phyloP scores from a whole-genome alignment of 495 filamentous ascomycete species.

The Trichoderma parareesei region DNA sequence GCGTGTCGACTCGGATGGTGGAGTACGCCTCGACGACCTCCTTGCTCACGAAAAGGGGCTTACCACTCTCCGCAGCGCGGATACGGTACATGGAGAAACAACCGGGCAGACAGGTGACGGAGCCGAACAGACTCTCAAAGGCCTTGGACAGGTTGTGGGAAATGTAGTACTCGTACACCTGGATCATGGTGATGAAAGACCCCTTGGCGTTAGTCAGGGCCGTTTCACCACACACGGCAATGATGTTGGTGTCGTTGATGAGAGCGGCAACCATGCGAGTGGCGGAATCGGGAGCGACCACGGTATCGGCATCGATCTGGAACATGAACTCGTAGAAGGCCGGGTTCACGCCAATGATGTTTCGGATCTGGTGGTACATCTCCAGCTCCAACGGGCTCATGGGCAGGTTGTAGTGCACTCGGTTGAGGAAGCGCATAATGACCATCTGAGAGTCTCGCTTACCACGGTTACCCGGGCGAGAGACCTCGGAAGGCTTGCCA shows the following conservation, averaged over 20 bases:
- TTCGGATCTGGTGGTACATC: conserved; percentile 97
- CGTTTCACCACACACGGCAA: conserved; percentile 93
- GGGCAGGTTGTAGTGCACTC: conserved; percentile 88
- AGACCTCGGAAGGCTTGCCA: conserved; percentile 94
- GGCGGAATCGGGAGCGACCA: conserved; percentile 83
- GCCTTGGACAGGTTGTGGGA: conserved; percentile 97
- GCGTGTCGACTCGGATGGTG: conserved; percentile 90
- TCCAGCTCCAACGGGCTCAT: conserved; percentile 97
- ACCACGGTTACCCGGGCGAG: conserved; percentile 92
- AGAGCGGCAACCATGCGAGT: conserved; percentile 90
- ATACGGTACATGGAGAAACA: conserved; percentile 99
- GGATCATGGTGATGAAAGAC: conserved; percentile 95
- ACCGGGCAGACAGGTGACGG: conserved; percentile 93
- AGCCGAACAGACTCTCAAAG: conserved; percentile 97
- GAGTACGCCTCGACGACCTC: conserved; percentile 82
- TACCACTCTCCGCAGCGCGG: conserved; percentile 84
- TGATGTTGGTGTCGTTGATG: conserved; percentile 81
- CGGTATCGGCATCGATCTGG: conserved; percentile 95
- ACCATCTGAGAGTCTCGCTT: conserved; percentile 99
- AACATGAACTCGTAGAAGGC: conserved; percentile 97
- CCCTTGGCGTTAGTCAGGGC: conserved; percentile 86
- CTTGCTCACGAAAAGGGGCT: conserved; percentile 89
- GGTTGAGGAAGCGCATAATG: conserved; percentile 96
- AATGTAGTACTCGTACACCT: conserved; percentile 99
- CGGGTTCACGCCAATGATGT: conserved; percentile 97